Conservation (phyloP, 2,329 filamentous ascomycete genomes). For the Waltergamsia citrina region DNA sequence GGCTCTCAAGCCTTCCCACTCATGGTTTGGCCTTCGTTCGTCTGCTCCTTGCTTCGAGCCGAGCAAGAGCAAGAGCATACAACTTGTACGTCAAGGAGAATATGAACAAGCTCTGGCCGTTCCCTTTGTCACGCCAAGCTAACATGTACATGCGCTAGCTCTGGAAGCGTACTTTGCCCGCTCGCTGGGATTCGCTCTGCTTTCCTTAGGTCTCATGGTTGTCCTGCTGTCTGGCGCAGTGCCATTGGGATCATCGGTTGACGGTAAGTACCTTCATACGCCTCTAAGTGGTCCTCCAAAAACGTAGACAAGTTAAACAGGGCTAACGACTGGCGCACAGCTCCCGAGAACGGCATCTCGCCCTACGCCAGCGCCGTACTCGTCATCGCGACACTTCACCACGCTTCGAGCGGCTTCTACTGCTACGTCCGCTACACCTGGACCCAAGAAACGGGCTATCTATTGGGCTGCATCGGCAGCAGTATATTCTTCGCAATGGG, state of each 20-base stretch:
- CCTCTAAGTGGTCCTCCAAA: neutral
- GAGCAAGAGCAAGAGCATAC: conserved; percentile 19
- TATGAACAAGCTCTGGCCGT: too few relatives aligned
- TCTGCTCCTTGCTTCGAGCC: conserved; percentile 30
- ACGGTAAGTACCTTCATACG: conserved; percentile 19
- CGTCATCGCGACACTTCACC: conserved; percentile 57
- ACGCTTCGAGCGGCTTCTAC: conserved; percentile 53
- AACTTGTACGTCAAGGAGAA: conserved; percentile 20
- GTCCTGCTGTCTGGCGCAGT: conserved; percentile 62
- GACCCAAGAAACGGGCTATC: conserved; percentile 45
- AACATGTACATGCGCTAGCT: neutral
- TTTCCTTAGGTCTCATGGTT: conserved; percentile 54
- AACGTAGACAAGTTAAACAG: neutral
- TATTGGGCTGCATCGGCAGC: conserved; percentile 49
- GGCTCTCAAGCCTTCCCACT: conserved; percentile 35
- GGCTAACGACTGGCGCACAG: conserved; percentile 8
- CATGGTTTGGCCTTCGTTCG: conserved; percentile 36
- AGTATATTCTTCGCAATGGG: conserved; percentile 48
- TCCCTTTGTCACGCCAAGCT: neutral
- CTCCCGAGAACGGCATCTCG: conserved; percentile 32
- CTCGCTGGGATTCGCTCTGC: conserved; percentile 56
- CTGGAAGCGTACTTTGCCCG: conserved; percentile 54
- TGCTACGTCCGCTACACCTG: conserved; percentile 58
- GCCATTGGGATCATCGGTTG: conserved; percentile 47
- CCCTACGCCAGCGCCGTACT: conserved; percentile 59